These are phyloP conservation scores for Dactylonectria macrodidyma DNA, from an alignment of 2,329 filamentous ascomycete species.

Conservation along the genomic window DNA sequence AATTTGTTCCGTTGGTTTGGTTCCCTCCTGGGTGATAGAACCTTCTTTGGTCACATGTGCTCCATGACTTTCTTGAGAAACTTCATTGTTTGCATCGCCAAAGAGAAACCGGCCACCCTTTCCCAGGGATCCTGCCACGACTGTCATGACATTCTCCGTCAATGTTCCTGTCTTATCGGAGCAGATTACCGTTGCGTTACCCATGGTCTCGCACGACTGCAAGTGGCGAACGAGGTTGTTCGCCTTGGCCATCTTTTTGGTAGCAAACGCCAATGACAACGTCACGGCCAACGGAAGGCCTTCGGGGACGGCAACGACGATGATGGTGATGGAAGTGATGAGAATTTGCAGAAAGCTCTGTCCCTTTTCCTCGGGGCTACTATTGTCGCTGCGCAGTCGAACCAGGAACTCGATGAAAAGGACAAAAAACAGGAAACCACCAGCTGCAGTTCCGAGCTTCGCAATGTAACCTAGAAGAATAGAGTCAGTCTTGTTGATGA, in stretches of 20 bases:
- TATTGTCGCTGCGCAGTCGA: conserved; percentile 66
- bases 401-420: conserved; percentile 83
- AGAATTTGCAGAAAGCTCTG: conserved; percentile 73
- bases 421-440: conserved; percentile 81
- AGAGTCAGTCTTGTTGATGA: neutral
- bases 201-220: conserved; percentile 80
- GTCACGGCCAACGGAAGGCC: conserved; percentile 78
- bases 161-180: conserved; percentile 69
- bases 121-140: conserved; percentile 73
- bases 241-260: conserved; percentile 77
- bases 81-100: conserved; percentile 52
- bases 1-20: no score
- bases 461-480: conserved; percentile 48
- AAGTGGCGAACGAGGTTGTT: conserved; percentile 78
- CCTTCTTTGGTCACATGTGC: no score
- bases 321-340: conserved; percentile 75
- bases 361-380: conserved; percentile 67
- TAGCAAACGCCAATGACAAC: conserved; percentile 77
- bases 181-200: conserved; percentile 81
- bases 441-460: conserved; percentile 72
- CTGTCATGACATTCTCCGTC: conserved; percentile 79
- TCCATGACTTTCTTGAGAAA: no score
- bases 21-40: no score
- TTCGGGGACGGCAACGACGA: conserved; percentile 78
- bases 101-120: conserved; percentile 50